Evolutionary conservation across 2,329 filamentous ascomycete species (phyloP).

Genomic region (Colletotrichum phormii): DNA sequence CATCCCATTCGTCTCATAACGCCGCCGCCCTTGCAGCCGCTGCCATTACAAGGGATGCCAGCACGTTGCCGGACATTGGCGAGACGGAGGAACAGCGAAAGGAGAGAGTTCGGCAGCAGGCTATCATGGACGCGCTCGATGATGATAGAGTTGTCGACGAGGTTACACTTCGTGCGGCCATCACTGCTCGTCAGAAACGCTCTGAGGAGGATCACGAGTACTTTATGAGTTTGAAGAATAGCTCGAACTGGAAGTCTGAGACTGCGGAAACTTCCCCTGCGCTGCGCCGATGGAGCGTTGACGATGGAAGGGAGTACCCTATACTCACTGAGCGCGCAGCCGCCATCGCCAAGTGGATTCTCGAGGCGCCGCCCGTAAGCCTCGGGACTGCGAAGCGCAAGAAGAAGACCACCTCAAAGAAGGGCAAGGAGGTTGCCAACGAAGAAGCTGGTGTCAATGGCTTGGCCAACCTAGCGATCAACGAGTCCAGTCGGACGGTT

Average conservation of each 20-base stretch:
- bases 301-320: conserved; percentile 76
- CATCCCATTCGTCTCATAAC: conserved; percentile 42
- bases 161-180: conserved; percentile 71
- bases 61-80: conserved; percentile 44
- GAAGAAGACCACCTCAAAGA: conserved; percentile 40
- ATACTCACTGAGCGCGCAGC: conserved; percentile 77
- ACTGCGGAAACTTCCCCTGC: conserved; percentile 24
- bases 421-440: background rate
- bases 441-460: background rate
- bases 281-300: conserved; percentile 70
- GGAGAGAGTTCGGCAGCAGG: conserved; percentile 72
- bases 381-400: conserved; percentile 53
- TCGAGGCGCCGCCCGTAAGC: conserved; percentile 62
- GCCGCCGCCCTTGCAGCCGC: conserved; percentile 48
- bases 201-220: conserved; percentile 64
- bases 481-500: conserved; percentile 11
- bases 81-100: conserved; percentile 65
- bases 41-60: conserved; percentile 44
- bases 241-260: conserved; percentile 40
- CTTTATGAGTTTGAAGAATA: conserved; percentile 27
- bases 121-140: conserved; percentile 74
- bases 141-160: conserved; percentile 78
- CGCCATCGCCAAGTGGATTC: conserved; percentile 77
- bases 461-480: background rate
- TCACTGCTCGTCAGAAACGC: conserved; percentile 69